A percentile compares a stretch with the other conserved stretches of the same genome.
Conservation (phyloP, 2,329 filamentous ascomycete genomes). For the Pyricularia sp. region DNA sequence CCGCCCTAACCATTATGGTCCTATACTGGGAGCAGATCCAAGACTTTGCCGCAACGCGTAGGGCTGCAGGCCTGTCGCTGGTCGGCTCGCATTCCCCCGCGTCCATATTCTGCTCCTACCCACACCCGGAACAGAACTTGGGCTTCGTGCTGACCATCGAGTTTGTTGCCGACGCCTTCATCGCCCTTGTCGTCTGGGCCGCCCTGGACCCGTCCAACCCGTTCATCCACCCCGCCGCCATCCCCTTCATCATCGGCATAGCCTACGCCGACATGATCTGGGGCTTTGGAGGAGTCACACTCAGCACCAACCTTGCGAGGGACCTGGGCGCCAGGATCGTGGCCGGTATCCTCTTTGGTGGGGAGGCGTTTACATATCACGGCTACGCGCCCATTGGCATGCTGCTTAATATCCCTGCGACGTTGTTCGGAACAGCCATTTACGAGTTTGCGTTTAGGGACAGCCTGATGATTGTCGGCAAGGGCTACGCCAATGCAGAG, state of each 20-base stretch:
- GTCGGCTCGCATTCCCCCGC: conserved; percentile 37
- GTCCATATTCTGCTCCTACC: conserved; percentile 45
- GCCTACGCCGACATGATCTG: conserved; percentile 45
- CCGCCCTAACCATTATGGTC: conserved; percentile 43
- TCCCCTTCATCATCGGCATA: conserved; percentile 45
- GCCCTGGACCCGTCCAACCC: conserved; percentile 48
- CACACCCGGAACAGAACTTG: conserved; percentile 37
- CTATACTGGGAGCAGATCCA: conserved; percentile 42
- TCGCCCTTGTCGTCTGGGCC: conserved; percentile 49
- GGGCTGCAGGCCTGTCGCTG: conserved; percentile 22
- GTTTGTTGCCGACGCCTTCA: conserved; percentile 48
- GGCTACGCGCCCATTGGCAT: conserved; percentile 35
- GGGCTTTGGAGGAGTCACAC: conserved; percentile 45
- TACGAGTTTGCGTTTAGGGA: conserved; percentile 48
- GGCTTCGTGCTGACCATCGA: conserved; percentile 50
- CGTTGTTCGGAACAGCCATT: conserved; percentile 41
- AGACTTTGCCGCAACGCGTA: conserved; percentile 15
- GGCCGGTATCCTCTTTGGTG: conserved; percentile 39
- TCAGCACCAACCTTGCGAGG: conserved; percentile 47
- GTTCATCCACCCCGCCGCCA: conserved; percentile 36
- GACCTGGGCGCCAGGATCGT: conserved; percentile 51
- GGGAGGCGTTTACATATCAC: conserved; percentile 12
- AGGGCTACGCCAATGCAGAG: conserved; percentile 38
- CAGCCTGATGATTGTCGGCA: conserved; percentile 38
- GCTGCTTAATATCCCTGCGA: conserved; percentile 47